These are phyloP conservation scores for Baorangia bicolor DNA, from an alignment of 768 basidiomycete genomes.

Conservation along the genomic window DNA sequence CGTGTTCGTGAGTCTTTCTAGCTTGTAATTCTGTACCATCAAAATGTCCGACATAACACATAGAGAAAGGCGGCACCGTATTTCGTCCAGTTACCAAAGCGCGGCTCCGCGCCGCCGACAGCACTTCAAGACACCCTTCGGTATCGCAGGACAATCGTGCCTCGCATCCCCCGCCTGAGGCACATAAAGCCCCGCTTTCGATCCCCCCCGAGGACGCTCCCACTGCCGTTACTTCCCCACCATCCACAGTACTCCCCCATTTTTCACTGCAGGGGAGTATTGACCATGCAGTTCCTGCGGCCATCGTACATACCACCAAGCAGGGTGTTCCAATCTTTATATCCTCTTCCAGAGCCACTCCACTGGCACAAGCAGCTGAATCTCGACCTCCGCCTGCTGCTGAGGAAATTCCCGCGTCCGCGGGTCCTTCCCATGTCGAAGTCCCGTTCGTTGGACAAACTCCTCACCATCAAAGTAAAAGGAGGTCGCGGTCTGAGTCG, in stretches of 20 bases:
- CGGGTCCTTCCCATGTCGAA: slow-evolving; percentile 19
- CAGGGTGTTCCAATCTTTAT: slow-evolving; percentile 18
- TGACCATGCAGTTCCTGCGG: background rate
- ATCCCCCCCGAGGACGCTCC: background rate
- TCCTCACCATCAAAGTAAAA: slow-evolving; percentile 14
- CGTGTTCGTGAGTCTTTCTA: slow-evolving; percentile 57
- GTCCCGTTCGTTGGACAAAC: slow-evolving; percentile 8
- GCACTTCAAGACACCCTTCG: slow-evolving; percentile 14
- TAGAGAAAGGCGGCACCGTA: slow-evolving; percentile 71
- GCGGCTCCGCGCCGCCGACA: slow-evolving; percentile 42
- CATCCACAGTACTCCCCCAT: slow-evolving; percentile 4
- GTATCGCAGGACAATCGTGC: slow-evolving; percentile 13
- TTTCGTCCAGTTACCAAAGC: slow-evolving; percentile 68
- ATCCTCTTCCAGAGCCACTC: slow-evolving; percentile 19
- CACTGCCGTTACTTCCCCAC: background rate
- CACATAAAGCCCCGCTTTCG: background rate
- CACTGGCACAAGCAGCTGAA: background rate
- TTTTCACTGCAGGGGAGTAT: slow-evolving; percentile 5
- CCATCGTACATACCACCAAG: slow-evolving; percentile 1
- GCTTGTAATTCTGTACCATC: slow-evolving; percentile 1
- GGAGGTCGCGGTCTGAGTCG: slow-evolving; percentile 19
- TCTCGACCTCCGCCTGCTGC: background rate
- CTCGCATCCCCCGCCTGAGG: slow-evolving; percentile 10
- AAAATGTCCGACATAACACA: background rate
- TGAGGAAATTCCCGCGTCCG: background rate